phyloP scores from a whole-genome alignment of 2,329 filamentous ascomycete genomes.

The Fusarium sp. region DNA sequence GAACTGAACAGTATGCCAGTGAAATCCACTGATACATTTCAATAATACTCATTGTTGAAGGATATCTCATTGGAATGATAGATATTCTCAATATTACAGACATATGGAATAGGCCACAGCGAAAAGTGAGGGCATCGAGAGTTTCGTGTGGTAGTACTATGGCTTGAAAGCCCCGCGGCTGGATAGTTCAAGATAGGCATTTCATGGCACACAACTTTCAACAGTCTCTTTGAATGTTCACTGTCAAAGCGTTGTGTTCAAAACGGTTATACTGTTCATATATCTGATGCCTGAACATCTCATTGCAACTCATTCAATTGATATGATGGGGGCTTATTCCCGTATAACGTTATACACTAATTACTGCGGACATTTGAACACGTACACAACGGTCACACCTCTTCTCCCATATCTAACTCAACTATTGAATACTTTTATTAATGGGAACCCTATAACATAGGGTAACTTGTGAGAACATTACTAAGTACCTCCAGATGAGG shows the following conservation, averaged over 20 bases:
- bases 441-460: not conserved
- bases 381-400: not conserved
- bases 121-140: not conserved
- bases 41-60: accelerated
- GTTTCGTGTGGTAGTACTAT: not conserved
- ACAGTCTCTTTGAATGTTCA: not conserved
- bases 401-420: not conserved
- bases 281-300: not conserved
- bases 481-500: not conserved
- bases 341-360: not conserved
- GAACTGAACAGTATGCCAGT: not conserved
- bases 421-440: not conserved
- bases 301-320: not conserved
- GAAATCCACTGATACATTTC: not conserved
- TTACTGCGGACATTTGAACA: not conserved
- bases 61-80: accelerated
- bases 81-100: accelerated
- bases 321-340: too few species aligned
- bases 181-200: not conserved
- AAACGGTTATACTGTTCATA: not conserved
- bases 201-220: not conserved
- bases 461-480: not conserved
- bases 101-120: accelerated
- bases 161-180: not conserved
- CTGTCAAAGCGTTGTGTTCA: too few species aligned